phyloP scores from a whole-genome alignment of 1,139 yeast species.

The Geotrichum fermentans region DNA sequence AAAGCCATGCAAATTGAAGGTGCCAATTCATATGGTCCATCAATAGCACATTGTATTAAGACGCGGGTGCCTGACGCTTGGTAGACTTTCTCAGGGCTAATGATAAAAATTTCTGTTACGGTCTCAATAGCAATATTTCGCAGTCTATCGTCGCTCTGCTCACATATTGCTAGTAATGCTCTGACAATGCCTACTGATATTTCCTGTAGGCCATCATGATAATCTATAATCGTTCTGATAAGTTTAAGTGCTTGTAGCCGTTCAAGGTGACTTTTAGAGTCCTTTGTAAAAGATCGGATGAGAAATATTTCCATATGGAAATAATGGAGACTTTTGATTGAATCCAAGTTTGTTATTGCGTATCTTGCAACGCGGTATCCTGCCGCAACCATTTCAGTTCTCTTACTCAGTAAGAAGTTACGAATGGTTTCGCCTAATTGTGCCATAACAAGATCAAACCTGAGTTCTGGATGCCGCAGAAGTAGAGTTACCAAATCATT shows the following conservation, averaged over 20 bases:
- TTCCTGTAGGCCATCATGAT: constrained; percentile 52
- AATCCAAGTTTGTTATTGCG: constrained; percentile 51
- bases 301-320: constrained; percentile 58
- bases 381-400: constrained; percentile 63
- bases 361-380: constrained; percentile 73
- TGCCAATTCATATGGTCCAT: constrained; percentile 58
- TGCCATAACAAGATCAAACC: constrained; percentile 59
- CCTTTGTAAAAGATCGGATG: constrained; percentile 59
- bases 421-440: constrained; percentile 56
- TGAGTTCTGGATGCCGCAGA: constrained; percentile 55
- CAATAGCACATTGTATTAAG: constrained; percentile 54
- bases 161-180: constrained; percentile 68
- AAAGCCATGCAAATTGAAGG: constrained; percentile 55
- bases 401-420: constrained; percentile 53
- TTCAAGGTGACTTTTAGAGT: constrained; percentile 52
- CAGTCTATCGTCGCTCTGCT: constrained; percentile 53
- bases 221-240: constrained; percentile 56
- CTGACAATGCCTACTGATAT: constrained; percentile 64
- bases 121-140: constrained; percentile 60
- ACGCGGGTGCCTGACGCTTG: constrained; percentile 63
- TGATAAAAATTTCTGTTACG: constrained; percentile 61
- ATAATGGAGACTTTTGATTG: constrained; percentile 44
- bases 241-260: constrained; percentile 76
- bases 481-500: constrained; percentile 59
- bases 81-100: constrained; percentile 56